Evolutionary conservation across 148 eudicot genomes (phyloP).

Genomic region (Gaultheria prostrata): DNA sequence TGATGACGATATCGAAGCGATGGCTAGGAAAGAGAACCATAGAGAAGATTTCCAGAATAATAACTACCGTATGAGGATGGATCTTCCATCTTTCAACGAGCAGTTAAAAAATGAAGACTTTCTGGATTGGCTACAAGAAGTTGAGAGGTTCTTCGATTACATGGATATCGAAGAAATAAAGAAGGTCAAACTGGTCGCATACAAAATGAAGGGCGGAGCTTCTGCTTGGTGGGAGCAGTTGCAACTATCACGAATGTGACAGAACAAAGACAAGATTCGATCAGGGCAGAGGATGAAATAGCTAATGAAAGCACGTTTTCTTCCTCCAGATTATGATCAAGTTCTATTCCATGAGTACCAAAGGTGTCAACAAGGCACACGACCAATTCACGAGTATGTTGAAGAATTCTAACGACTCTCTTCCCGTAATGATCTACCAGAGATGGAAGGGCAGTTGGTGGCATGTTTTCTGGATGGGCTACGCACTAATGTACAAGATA

Average conservation of each 20-base stretch:
- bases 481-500: neutral
- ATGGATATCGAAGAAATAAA: neutral
- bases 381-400: neutral
- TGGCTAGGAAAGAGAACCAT: too few species aligned
- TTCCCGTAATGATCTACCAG: neutral
- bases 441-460: neutral
- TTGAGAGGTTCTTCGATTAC: too few species aligned
- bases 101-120: too few species aligned
- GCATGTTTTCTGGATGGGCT: neutral
- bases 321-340: slow-evolving; percentile 1
- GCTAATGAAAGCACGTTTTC: neutral
- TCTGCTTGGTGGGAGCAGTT: neutral
- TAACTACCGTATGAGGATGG: too few species aligned
- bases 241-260: neutral
- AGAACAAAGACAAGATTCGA: neutral
- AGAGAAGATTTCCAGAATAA: too few species aligned
- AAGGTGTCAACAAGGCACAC: neutral
- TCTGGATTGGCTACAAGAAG: too few species aligned
- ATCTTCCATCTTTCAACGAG: too few species aligned
- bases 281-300: neutral
- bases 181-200: neutral
- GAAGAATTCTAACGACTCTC: neutral
- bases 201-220: neutral
- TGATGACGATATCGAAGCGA: too few species aligned
- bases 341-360: neutral